Evolutionary conservation across 129 eudicot species (phyloP), one percentile per base, ranked within the genome.

Genomic region (Escallonia rubra): DNA sequence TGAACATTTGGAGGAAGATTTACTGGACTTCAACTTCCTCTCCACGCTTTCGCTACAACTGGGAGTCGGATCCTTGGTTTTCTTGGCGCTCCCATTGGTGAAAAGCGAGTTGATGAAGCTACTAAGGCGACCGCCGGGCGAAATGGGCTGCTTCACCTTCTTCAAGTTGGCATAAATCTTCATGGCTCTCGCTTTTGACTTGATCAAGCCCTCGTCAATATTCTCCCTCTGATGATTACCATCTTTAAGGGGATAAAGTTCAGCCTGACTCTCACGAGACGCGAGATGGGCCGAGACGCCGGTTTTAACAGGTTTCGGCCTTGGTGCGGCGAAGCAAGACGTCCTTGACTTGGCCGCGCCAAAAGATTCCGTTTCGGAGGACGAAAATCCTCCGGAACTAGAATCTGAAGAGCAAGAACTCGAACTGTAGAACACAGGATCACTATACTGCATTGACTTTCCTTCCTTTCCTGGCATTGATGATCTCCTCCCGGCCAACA

Each of bases 91-190:
- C 14, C 73, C 84, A 14, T 73, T 82, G 54, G 77, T 50, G 59
- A 91, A 87, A 14, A 91, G 70, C 9, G 86, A 76, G 64, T 72
- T 77, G 54, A 91, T 76, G 57, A 91, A 85, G 34, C 74, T 88
- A 0, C 86, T 54, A 5, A 91, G 76, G 34, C 86, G 75, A 3
- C 79, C 90, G 7, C 97, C 97, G 0, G 97, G 96, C 0, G 97
- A 91, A 45, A 91, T 83, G 38, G 96, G 93, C 72, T 82, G 87
- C 74, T 87, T 87, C 80, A 85, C 65, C 11, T 79, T 85, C 82
- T 82, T 90, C 63, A 85, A 15, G 44, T 84, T 90, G 3, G 85
- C 54, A 44, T 90, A 87, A 13, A 90, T 68, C 75, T 82, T 87
- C 57, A 76, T 43, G 5, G 93, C 96, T 10, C 82, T 71, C 1